Evolutionary conservation across 1,284 basidiomycete genomes (phyloP), one percentile per base, ranked within the genome.

Genomic region (Malassezia japonica): DNA sequence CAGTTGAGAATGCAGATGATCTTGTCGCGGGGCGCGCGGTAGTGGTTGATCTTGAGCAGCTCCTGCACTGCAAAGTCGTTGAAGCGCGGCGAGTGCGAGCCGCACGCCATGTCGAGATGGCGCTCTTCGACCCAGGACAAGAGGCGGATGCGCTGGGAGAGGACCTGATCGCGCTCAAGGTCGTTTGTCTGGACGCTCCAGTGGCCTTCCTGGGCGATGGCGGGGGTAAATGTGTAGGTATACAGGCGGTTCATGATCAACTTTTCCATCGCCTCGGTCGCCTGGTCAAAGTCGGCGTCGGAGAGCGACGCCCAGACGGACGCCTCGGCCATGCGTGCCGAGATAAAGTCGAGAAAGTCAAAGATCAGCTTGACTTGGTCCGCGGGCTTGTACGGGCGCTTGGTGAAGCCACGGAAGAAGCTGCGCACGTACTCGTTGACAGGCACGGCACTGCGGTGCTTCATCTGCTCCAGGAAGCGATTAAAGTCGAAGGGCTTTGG

Each of bases 201-300:
- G 6, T 60, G 51, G 5, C 70, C 70, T 35, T 71, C 70, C 28
- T 60, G 59, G 23, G 61, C 60, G 2, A 72, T 62, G 10, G 70
- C 68, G 10, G 69, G 70, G 8, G 65, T 60, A 43, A 70, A 71
- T 0, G 70, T 71, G 48, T 61, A 65, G 1, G 59, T 58, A 74
- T 94, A 96, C 48, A 96, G 77, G 42, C 91, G 79, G 67, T 98
- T 99, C 94, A 98, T 98, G 63, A 98, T 89, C 9, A 98, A 81
- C 75, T 98, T 98, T 79, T 98, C 92, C 88, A 98, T 96, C 45
- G 90, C 91, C 75, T 98, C 92, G 76, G 89, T 82, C 0, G 91
- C 89, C 64, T 95, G 91, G 55, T 96, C 94, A 63, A 98, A 95
- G 72, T 98, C 91, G 4, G 77, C 76, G 21, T 87, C 83, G 4